A percentile compares a stretch with the other conserved stretches of the same genome.
These are phyloP conservation scores for Hamigera avellanea DNA, from an alignment of 495 filamentous ascomycete species.

Conservation along the genomic window DNA sequence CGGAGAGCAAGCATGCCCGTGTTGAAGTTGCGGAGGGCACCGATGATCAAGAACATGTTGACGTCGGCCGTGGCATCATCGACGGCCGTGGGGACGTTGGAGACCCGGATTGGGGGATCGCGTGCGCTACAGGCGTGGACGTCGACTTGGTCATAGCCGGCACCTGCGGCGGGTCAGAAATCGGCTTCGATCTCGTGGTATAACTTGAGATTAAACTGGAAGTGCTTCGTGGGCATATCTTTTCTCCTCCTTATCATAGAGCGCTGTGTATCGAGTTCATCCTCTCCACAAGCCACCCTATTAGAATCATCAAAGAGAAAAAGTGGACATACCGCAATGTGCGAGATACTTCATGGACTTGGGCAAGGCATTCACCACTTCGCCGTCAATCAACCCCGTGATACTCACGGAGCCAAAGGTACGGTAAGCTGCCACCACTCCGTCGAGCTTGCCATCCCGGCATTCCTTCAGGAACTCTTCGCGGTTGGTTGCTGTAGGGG, in stretches of 20 bases:
- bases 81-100: slow-evolving; percentile 70
- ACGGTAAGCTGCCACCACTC: slow-evolving; percentile 58
- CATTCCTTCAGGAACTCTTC: slow-evolving; percentile 65
- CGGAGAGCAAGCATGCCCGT: slow-evolving; percentile 49
- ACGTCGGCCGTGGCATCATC: slow-evolving; percentile 74
- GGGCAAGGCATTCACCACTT: slow-evolving; percentile 51
- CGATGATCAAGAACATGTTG: slow-evolving; percentile 66
- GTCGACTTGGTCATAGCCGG: slow-evolving; percentile 75
- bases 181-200: background rate
- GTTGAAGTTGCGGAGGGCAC: slow-evolving; percentile 63
- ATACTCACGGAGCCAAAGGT: slow-evolving; percentile 56
- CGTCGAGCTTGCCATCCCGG: slow-evolving; percentile 53
- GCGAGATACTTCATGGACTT: slow-evolving; percentile 40
- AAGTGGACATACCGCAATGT: slow-evolving; percentile 35
- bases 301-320: background rate
- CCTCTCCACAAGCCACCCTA: no score
- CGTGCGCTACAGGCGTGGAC: slow-evolving; percentile 56
- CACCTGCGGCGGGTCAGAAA: slow-evolving; percentile 28
- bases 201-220: background rate
- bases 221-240: background rate
- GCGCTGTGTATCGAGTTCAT: no score
- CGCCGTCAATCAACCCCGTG: slow-evolving; percentile 59
- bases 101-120: slow-evolving; percentile 48
- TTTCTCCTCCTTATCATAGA: background rate
- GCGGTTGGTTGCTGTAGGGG: slow-evolving; percentile 40